These are phyloP conservation scores for Canariomyces notabilis DNA, from an alignment of 2,329 filamentous ascomycete species.

Conservation along the genomic window DNA sequence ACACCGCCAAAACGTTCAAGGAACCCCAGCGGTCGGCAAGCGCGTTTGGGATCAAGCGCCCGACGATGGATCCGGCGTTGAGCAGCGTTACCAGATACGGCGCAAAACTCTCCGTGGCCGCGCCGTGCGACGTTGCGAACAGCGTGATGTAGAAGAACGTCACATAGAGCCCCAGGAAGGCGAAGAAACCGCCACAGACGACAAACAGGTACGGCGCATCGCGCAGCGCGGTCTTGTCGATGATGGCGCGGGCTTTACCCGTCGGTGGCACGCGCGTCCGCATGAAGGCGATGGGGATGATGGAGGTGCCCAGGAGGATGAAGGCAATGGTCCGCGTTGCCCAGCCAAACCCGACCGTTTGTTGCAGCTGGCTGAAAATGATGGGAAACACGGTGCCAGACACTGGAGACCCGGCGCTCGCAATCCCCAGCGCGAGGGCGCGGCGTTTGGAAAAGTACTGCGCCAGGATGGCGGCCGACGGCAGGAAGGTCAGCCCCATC, in stretches of 20 bases:
- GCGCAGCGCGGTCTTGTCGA: slow-evolving; percentile 35
- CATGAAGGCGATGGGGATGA: slow-evolving; percentile 38
- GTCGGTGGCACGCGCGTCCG: slow-evolving; percentile 31
- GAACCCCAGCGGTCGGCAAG: slow-evolving; percentile 40
- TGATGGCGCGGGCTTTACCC: slow-evolving; percentile 27
- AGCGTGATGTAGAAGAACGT: slow-evolving; percentile 45
- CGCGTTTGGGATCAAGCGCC: slow-evolving; percentile 41
- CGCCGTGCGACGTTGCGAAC: slow-evolving; percentile 37
- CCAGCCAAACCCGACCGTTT: slow-evolving; percentile 33
- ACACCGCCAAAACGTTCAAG: slow-evolving; percentile 35
- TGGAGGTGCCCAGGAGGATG: slow-evolving; percentile 35
- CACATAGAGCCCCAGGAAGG: slow-evolving; percentile 43
- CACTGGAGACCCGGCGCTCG: slow-evolving; percentile 32
- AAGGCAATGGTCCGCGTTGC: slow-evolving; percentile 50
- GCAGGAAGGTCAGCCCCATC: slow-evolving; percentile 35
- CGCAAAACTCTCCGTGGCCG: slow-evolving; percentile 32
- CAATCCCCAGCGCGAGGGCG: slow-evolving; percentile 40
- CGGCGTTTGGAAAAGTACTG: slow-evolving; percentile 37
- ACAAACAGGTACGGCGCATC: slow-evolving; percentile 38
- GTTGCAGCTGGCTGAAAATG: slow-evolving; percentile 33
- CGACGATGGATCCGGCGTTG: slow-evolving; percentile 42
- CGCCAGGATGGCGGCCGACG: slow-evolving; percentile 36
- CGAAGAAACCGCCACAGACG: slow-evolving; percentile 34
- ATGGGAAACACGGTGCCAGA: slow-evolving; percentile 44
- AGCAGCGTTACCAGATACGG: slow-evolving; percentile 40